Conservation (phyloP, 345 rosid genomes). For the Rhodomyrtus tomentosa region DNA sequence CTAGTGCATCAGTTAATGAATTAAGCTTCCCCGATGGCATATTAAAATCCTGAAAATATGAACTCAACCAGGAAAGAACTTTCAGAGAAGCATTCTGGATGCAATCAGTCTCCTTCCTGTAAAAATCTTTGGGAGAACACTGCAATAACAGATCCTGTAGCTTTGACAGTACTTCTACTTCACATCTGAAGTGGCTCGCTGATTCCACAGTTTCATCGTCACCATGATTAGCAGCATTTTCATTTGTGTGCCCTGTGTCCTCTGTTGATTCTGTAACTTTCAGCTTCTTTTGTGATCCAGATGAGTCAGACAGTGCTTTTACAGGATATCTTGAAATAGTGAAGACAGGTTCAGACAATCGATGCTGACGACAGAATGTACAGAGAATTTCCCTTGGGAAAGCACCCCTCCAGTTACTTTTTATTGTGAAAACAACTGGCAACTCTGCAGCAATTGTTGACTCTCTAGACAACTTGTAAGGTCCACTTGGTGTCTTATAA, state of each 20-base stretch:
- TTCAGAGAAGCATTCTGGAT: conserved; percentile 65
- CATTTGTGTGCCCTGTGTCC: conserved; percentile 18
- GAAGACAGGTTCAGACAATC: conserved; percentile 70
- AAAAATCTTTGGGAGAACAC: conserved; percentile 43
- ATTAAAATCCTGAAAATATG: conserved; percentile 34
- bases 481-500: conserved; percentile 66
- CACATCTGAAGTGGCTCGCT: conserved; percentile 42
- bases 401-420: conserved; percentile 78
- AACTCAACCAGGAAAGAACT: conserved; percentile 64
- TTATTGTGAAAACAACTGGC: conserved; percentile 56
- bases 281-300: conserved; percentile 46
- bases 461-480: conserved; percentile 70
- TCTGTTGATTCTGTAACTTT: conserved; percentile 20
- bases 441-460: conserved; percentile 61
- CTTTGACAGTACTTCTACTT: conserved; percentile 58
- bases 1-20: conserved; percentile 20
- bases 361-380: conserved; percentile 76
- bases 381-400: conserved; percentile 68
- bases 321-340: conserved; percentile 18
- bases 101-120: conserved; percentile 63
- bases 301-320: conserved; percentile 25
- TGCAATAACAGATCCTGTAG: conserved; percentile 49
- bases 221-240: conserved; percentile 8
- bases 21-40: conserved; percentile 29
- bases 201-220: conserved; percentile 12